These are phyloP conservation scores for Botryobasidium botryosum DNA, from an alignment of 768 basidiomycete genomes.

Conservation along the genomic window DNA sequence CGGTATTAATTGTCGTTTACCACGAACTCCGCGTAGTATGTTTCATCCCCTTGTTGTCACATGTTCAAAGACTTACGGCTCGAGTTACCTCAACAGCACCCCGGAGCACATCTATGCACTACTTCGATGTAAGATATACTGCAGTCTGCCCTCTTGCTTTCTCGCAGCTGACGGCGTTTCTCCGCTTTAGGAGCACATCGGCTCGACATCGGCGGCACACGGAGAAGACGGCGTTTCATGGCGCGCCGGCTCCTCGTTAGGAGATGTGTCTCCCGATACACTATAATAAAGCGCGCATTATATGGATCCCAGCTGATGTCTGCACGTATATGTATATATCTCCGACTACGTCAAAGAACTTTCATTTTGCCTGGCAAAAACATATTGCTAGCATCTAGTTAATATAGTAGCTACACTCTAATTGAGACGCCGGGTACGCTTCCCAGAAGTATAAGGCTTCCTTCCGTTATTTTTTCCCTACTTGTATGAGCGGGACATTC, in stretches of 20 bases:
- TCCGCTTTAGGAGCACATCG: constrained; percentile 46
- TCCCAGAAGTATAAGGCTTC: too few relatives aligned
- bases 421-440: too few relatives aligned
- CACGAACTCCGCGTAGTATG: constrained; percentile 86
- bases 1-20: constrained; percentile 73
- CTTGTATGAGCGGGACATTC: too few relatives aligned
- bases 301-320: too few relatives aligned
- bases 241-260: constrained; percentile 37
- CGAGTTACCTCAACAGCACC: constrained; percentile 38
- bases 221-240: constrained; percentile 47
- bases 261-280: constrained; percentile 58
- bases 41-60: constrained; percentile 10
- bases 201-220: constrained; percentile 52
- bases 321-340: too few relatives aligned
- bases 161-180: constrained; percentile 4
- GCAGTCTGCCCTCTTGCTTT: constrained; percentile 1
- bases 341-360: too few relatives aligned
- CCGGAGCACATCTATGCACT: constrained; percentile 71
- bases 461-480: too few relatives aligned
- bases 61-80: neutral
- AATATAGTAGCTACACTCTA: too few relatives aligned
- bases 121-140: constrained; percentile 63
- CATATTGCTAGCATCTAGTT: too few relatives aligned
- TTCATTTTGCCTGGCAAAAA: too few relatives aligned
- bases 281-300: constrained; percentile 32